Base-by-base conservation (phyloP, 176 grass and related monocot genomes). In the Carex scoparia region DNA sequence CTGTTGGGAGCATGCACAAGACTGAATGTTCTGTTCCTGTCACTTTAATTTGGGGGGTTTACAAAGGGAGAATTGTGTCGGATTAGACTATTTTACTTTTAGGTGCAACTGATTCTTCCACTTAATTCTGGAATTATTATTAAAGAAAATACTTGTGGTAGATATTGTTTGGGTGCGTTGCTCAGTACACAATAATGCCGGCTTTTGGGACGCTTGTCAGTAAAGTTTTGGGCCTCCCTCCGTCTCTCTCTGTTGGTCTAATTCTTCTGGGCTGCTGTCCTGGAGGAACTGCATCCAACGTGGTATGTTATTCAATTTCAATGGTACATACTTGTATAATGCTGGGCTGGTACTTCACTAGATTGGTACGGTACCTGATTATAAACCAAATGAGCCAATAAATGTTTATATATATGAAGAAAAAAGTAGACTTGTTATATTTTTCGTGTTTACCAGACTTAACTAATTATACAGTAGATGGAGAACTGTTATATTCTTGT, bases 221-320 rank as follows among this genome's bases (percentile, higher is more conserved):
- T 86, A 90, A 77, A 74, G 60, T 67, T 79, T 79, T 97, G 63
- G 89, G 86, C 11, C 91, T 97, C 70, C 70, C 89, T 4, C 87
- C 91, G 23, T 53, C 86, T 16, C 32, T 93, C 38, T 93, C 94
- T 7, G 94, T 85, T 33, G 94, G 94, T 0, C 69, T 93, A 10
- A 88, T 93, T 72, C 91, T 97, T 33, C 88, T 97, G 1, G 89
- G 12, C 15, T 97, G 91, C 68, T 97, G 91, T 79, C 94, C 94
- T 90, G 89, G 87, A 31, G 94, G 91, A 91, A 97, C 94, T 65
- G 94, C 94, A 78, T 97, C 94, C 71, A 97, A 91, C 19, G 91
- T 97, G 91, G 94, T 96, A 93, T 82, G 40, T 61, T 63, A 51
- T 55, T 92, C 62, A 35, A 2, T 55, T 89, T 23, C 19, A 42